Conservation (phyloP, 73 alveolate genomes). For the Diophrys sp. region DNA sequence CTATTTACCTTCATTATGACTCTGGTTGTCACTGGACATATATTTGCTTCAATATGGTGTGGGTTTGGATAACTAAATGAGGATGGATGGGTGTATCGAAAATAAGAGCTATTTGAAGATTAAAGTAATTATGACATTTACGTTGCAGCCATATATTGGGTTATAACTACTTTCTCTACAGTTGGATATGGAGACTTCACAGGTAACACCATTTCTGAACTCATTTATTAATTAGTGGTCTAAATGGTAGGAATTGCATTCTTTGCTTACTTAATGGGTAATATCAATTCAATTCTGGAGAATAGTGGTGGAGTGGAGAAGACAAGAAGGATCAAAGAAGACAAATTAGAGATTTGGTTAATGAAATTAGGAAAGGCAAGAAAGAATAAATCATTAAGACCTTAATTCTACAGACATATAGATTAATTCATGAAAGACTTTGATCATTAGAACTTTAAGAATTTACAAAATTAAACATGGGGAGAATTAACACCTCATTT, state of each 20-base stretch:
- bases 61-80: constrained; percentile 17
- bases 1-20: no score
- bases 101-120: background rate
- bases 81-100: constrained; percentile 19
- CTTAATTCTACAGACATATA: background rate
- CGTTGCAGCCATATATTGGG: constrained; percentile 17
- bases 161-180: constrained; percentile 23
- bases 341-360: background rate
- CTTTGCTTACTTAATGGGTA: constrained; percentile 59
- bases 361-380: constrained; percentile 7
- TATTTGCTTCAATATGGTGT: constrained; percentile 39
- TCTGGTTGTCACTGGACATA: constrained; percentile 20
- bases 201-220: constrained; percentile 3
- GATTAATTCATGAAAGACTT: background rate
- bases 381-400: background rate
- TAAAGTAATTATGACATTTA: constrained; percentile 1
- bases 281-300: constrained; percentile 34
- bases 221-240: constrained; percentile 4
- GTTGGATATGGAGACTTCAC: constrained; percentile 41
- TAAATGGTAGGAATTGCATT: constrained; percentile 55
- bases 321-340: background rate
- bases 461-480: no score
- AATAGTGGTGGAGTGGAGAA: background rate
- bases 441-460: no score
- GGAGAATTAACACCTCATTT: no score